Percentiles rank a stretch among this genome's conserved stretches.
Evolutionary conservation across 345 rosid genomes (phyloP).

Genomic region (Aquilaria yunnanensis): DNA sequence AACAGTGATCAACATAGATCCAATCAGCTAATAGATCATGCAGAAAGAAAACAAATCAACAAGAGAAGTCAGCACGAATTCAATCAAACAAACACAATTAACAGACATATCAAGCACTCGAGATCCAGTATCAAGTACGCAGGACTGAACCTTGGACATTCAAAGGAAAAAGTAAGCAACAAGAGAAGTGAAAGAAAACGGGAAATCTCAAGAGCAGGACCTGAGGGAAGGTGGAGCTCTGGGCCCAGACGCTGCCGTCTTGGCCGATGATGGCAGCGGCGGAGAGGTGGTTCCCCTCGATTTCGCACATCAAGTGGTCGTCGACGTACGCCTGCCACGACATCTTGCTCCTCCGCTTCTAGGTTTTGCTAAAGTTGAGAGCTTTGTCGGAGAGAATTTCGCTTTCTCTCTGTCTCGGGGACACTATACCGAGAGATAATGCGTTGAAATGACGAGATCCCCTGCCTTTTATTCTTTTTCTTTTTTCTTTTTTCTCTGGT

Average conservation of each 20-base stretch:
- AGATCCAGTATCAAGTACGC: not conserved
- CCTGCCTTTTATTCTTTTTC: too few relatives aligned
- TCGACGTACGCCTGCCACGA: constrained; percentile 21
- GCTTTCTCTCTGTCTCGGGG: not conserved
- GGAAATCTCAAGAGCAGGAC: constrained; percentile 12
- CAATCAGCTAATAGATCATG: constrained; percentile 6
- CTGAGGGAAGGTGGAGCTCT: constrained; percentile 11
- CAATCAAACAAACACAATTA: not conserved
- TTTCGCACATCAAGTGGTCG: constrained; percentile 18
- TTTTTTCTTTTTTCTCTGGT: too few relatives aligned
- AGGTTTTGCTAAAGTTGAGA: not conserved
- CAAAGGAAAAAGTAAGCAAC: not conserved
- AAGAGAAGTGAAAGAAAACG: not conserved
- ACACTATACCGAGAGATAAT: constrained; percentile 10
- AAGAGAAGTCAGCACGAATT: not conserved
- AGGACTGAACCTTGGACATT: not conserved
- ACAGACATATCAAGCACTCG: not conserved
- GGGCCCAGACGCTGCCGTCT: constrained; percentile 20
- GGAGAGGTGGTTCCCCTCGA: constrained; percentile 14
- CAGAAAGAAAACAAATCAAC: constrained; percentile 8
- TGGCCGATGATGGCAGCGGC: constrained; percentile 21
- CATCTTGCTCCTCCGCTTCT: constrained; percentile 10
- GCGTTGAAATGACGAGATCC: constrained; percentile 28
- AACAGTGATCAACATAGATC: not conserved
- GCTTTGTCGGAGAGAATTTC: not conserved